Conservation (phyloP, 495 filamentous ascomycete genomes). For the Hypoxylon rickii region DNA sequence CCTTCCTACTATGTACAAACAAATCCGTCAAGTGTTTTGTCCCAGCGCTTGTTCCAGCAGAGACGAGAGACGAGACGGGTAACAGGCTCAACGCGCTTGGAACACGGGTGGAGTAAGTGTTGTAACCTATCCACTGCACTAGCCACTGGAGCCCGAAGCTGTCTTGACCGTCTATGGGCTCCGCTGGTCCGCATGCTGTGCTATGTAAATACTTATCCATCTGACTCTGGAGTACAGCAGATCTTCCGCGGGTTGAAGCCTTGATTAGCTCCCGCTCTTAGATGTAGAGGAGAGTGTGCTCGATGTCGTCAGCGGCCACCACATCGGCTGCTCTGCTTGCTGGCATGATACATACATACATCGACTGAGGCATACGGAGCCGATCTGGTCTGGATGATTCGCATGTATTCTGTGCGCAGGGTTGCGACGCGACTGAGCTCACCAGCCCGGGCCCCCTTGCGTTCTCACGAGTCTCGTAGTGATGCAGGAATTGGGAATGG, state of each 20-base stretch:
- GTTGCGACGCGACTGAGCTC: slow-evolving; percentile 1
- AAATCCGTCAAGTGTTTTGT: slow-evolving; percentile 2
- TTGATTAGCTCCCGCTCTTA: slow-evolving; percentile 25
- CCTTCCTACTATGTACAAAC: not conserved
- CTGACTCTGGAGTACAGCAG: slow-evolving; percentile 27
- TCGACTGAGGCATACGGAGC: slow-evolving; percentile 5
- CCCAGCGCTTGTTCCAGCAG: not conserved
- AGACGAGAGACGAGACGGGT: slow-evolving; percentile 28
- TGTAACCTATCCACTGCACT: slow-evolving; percentile 11
- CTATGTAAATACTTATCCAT: not conserved
- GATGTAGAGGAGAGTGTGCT: not conserved
- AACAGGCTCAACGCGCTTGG: slow-evolving; percentile 24
- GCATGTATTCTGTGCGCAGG: slow-evolving; percentile 3
- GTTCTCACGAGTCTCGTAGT: slow-evolving; percentile 4
- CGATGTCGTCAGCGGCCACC: slow-evolving; percentile 11
- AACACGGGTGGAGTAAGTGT: slow-evolving; percentile 17
- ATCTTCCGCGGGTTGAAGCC: slow-evolving; percentile 20
- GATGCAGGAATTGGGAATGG: slow-evolving; percentile 15
- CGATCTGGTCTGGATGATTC: slow-evolving; percentile 6
- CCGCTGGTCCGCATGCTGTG: slow-evolving; percentile 7
- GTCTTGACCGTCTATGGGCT: slow-evolving; percentile 14
- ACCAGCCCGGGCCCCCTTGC: slow-evolving; percentile 7
- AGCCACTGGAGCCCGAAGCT: slow-evolving; percentile 6
- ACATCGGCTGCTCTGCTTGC: slow-evolving; percentile 4
- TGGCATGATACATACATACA: slow-evolving; percentile 3